These are phyloP conservation scores for Penicillium sp. DNA, from an alignment of 2,329 filamentous ascomycete species.

Conservation along the genomic window DNA sequence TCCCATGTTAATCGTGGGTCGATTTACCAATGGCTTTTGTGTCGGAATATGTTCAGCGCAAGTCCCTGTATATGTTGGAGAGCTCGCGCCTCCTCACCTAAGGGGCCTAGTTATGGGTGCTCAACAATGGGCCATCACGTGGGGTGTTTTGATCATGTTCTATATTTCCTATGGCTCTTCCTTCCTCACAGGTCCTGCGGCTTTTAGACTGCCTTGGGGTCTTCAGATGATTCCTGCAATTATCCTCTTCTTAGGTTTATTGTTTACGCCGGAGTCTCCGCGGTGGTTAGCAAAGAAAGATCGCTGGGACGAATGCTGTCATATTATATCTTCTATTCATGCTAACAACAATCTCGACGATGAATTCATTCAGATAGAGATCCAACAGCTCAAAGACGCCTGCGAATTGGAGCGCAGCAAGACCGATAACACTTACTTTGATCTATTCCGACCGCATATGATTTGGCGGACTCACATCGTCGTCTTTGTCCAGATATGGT, in stretches of 20 bases:
- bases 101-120: slow-evolving; percentile 68
- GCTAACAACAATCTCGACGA: slow-evolving; percentile 67
- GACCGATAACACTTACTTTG: slow-evolving; percentile 69
- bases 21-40: slow-evolving; percentile 71
- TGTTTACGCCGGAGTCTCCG: slow-evolving; percentile 59
- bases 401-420: slow-evolving; percentile 74
- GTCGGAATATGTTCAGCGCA: slow-evolving; percentile 72
- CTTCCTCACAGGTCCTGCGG: slow-evolving; percentile 60
- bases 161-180: slow-evolving; percentile 66
- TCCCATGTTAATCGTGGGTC: slow-evolving; percentile 70
- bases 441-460: slow-evolving; percentile 74
- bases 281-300: slow-evolving; percentile 67
- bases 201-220: slow-evolving; percentile 69
- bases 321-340: slow-evolving; percentile 61
- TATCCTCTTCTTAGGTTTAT: slow-evolving; percentile 60
- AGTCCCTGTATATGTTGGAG: slow-evolving; percentile 72
- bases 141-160: slow-evolving; percentile 72
- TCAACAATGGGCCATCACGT: slow-evolving; percentile 77
- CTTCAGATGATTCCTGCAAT: slow-evolving; percentile 68
- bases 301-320: slow-evolving; percentile 58
- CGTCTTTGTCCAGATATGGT: slow-evolving; percentile 76
- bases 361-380: slow-evolving; percentile 69
- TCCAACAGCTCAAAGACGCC: slow-evolving; percentile 72
- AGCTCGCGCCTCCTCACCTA: slow-evolving; percentile 63
- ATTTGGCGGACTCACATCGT: slow-evolving; percentile 74